Evolutionary conservation across 1,284 basidiomycete species (phyloP), one percentile per base, ranked within the genome.

Genomic region (Abortiporus biennis): DNA sequence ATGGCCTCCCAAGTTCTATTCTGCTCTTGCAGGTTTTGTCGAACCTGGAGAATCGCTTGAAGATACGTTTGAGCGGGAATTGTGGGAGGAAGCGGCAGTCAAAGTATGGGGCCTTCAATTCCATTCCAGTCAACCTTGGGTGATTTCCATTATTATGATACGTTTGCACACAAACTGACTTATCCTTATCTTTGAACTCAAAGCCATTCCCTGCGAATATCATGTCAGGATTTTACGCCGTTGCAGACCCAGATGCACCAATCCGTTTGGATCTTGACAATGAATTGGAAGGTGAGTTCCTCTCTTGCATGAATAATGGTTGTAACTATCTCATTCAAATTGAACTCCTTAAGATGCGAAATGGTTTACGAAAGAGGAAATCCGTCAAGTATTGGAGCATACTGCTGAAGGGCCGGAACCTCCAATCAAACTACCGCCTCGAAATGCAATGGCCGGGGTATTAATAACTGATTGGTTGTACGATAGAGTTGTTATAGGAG

Each of bases 1-100:
- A 50, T 87, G 79, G 60, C 82, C 83, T 2, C 65, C 64, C 1
- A 78, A 72, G 35, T 86, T 87, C 63, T 95, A 92, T 63, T 93
- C 90, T 3, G 89, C 90, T 39, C 65, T 95, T 19, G 91, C 92
- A 1, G 93, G 92, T 1, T 95, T 95, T 57, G 78, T 92, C 40
- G 93, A 96, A 59, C 89, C 92, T 2, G 92, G 87, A 15, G 93
- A 96, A 63, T 82, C 85, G 0, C 86, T 97, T 49, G 95, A 99
- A 63, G 94, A 98, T 53, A 86, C 93, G 0, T 93, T 98, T 16
- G 74, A 80, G 45, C 76, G 95, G 23, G 95, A 98, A 63, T 86
- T 96, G 54, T 87, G 92, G 77, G 95, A 99, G 62, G 95, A 98
- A 63, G 88, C 92, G 0, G 95, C 95, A 3, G 76, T 98, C 15